Evolutionary conservation across 108 stramenopile species (phyloP).

Genomic region (Cyclotella choctawhatcheeana): DNA sequence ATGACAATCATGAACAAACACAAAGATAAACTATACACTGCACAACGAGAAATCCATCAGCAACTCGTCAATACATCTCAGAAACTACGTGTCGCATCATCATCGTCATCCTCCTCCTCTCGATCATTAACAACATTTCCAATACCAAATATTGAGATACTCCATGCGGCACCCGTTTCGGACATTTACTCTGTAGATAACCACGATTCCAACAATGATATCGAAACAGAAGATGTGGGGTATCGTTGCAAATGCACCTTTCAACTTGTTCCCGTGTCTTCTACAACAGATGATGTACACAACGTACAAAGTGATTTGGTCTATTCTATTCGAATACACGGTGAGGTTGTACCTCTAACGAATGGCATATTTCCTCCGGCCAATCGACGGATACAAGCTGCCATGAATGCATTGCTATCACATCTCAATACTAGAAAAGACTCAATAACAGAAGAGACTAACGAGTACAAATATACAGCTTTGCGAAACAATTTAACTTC

Average conservation of each 20-base stretch:
- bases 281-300: background rate
- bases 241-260: constrained; percentile 79
- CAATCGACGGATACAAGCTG: constrained; percentile 59
- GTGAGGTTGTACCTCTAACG: constrained; percentile 42
- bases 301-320: constrained; percentile 24
- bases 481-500: constrained; percentile 53
- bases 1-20: background rate
- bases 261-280: constrained; percentile 50
- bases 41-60: constrained; percentile 12
- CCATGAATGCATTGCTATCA: constrained; percentile 58
- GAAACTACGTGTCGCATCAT: background rate
- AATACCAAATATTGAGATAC: constrained; percentile 13
- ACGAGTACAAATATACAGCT: constrained; percentile 12
- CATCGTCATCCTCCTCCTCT: background rate
- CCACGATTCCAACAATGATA: background rate
- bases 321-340: constrained; percentile 59
- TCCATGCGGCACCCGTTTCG: constrained; percentile 18
- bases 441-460: background rate
- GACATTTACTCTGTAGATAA: constrained; percentile 2
- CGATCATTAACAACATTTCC: too few species aligned
- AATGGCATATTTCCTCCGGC: constrained; percentile 63
- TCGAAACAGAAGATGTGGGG: constrained; percentile 18
- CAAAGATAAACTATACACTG: background rate
- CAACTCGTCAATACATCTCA: background rate
- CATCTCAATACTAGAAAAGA: constrained; percentile 26